phyloP scores from a whole-genome alignment of 1,284 basidiomycete species.

The Rugosomyces carneus region DNA sequence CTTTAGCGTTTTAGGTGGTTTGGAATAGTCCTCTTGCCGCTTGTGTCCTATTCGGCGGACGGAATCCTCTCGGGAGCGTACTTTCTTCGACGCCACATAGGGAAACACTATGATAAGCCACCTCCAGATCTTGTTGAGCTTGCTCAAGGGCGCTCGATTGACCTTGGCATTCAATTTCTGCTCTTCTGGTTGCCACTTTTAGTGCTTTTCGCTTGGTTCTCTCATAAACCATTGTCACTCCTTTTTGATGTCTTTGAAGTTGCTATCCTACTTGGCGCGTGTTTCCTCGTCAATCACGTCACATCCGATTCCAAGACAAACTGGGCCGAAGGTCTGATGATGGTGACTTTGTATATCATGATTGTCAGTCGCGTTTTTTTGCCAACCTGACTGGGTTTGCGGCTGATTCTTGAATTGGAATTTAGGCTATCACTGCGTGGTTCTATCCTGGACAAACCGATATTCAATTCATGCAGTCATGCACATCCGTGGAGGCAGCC shows the following conservation, averaged over 20 bases:
- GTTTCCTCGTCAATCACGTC: slow-evolving; percentile 68
- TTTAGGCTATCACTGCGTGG: slow-evolving; percentile 36
- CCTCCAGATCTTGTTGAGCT: slow-evolving; percentile 36
- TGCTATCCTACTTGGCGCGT: slow-evolving; percentile 49
- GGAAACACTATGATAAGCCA: slow-evolving; percentile 29
- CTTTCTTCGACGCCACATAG: slow-evolving; percentile 35
- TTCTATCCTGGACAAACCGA: slow-evolving; percentile 46
- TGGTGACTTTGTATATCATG: slow-evolving; percentile 54
- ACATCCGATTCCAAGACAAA: slow-evolving; percentile 67
- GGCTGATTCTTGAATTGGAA: background rate
- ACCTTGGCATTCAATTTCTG: slow-evolving; percentile 62
- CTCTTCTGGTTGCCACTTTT: slow-evolving; percentile 61
- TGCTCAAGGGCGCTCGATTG: slow-evolving; percentile 55
- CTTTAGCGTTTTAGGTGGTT: slow-evolving; percentile 44
- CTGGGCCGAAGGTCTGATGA: slow-evolving; percentile 57
- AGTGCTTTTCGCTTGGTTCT: slow-evolving; percentile 55
- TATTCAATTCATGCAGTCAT: slow-evolving; percentile 25
- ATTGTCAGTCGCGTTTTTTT: slow-evolving; percentile 28
- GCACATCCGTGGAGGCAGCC: slow-evolving; percentile 20
- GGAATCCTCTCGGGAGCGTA: slow-evolving; percentile 48
- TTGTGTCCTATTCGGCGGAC: slow-evolving; percentile 68
- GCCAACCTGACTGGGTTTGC: background rate
- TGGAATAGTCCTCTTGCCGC: slow-evolving; percentile 59
- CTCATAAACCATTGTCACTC: slow-evolving; percentile 42
- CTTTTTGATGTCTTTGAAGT: slow-evolving; percentile 58